Evolutionary conservation across 768 basidiomycete genomes (phyloP), one percentile per base, ranked within the genome.

Genomic region (Panaeolus cyanescens): DNA sequence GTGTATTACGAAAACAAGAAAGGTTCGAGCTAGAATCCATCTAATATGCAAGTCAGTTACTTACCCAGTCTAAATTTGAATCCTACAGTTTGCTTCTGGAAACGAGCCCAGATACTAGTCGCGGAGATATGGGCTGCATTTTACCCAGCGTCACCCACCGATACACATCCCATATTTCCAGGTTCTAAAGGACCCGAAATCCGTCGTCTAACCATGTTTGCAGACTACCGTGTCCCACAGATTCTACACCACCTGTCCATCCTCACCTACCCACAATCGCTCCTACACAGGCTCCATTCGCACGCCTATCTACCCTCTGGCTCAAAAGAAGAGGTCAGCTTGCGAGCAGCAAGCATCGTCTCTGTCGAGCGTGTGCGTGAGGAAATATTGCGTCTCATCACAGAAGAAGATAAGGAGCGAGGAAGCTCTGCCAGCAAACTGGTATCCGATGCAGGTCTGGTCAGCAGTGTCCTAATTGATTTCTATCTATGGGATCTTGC

Each of bases 111-210:
- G 65, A 96, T 96, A 59, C 82, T 96, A 36, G 89, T 95, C 32
- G 94, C 94, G 0, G 94, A 96, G 70, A 88, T 86, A 0, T 95
- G 93, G 94, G 94, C 95, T 1, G 93, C 94, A 2, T 95, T 95
- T 79, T 91, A 90, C 72, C 92, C 92, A 1, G 68, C 75, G 3
- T 72, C 78, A 2, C 61, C 75, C 10, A 65, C 74, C 6, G 59
- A 71, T 6, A 66, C 77, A 0, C 93, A 95, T 71, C 93, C 93
- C 3, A 75, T 95, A 40, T 92, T 95, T 74, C 89, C 90, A 3
- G 77, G 81, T 15, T 56, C 67, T 6, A 70, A 70, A 9, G 89
- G 88, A 4, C 77, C 88, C 19, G 79, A 80, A 34, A 91, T 95
- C 62, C 80, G 83, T 55, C 76, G 87, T 54, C 82, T 96, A 10